phyloP scores from a whole-genome alignment of 2,329 filamentous ascomycete genomes.

The Chaetomiaceae sp. region DNA sequence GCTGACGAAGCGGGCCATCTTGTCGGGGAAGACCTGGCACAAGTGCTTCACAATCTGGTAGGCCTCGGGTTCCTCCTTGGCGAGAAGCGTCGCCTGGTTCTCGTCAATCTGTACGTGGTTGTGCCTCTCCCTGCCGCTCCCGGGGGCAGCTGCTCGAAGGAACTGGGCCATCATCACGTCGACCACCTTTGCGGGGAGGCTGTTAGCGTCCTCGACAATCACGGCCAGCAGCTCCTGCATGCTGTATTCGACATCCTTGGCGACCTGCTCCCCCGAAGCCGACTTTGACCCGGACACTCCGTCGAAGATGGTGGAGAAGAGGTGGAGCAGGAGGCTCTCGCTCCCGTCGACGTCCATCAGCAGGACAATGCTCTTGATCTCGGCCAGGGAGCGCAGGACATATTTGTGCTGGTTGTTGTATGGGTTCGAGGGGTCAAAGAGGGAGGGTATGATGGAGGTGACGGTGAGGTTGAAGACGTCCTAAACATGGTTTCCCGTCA shows the following conservation, averaged over 20 bases:
- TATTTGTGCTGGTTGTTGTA: constrained; percentile 94
- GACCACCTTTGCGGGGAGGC: constrained; percentile 74
- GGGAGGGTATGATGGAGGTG: constrained; percentile 73
- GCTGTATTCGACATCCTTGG: constrained; percentile 90
- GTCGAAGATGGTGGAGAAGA: constrained; percentile 90
- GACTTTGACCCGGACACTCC: constrained; percentile 77
- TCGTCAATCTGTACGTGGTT: constrained; percentile 57
- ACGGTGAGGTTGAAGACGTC: constrained; percentile 92
- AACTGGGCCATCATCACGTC: constrained; percentile 96
- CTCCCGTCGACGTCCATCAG: constrained; percentile 82
- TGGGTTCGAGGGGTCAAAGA: constrained; percentile 80
- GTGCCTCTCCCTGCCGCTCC: constrained; percentile 55
- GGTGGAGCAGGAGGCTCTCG: constrained; percentile 70
- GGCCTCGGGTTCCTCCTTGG: constrained; percentile 83
- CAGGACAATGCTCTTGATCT: constrained; percentile 91
- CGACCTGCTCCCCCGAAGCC: constrained; percentile 72
- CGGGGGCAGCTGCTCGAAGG: constrained; percentile 74
- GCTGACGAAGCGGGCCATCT: constrained; percentile 90
- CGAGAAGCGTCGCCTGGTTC: constrained; percentile 76
- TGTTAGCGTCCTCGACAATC: constrained; percentile 78
- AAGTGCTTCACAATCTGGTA: constrained; percentile 97
- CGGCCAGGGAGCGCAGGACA: constrained; percentile 79
- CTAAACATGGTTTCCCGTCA: constrained; percentile 42
- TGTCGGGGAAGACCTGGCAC: constrained; percentile 83
- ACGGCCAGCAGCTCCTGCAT: constrained; percentile 82